Evolutionary conservation across 208 protist genomes (phyloP), one percentile per base, ranked within the genome.

Genomic region (Crithidia bombi): DNA sequence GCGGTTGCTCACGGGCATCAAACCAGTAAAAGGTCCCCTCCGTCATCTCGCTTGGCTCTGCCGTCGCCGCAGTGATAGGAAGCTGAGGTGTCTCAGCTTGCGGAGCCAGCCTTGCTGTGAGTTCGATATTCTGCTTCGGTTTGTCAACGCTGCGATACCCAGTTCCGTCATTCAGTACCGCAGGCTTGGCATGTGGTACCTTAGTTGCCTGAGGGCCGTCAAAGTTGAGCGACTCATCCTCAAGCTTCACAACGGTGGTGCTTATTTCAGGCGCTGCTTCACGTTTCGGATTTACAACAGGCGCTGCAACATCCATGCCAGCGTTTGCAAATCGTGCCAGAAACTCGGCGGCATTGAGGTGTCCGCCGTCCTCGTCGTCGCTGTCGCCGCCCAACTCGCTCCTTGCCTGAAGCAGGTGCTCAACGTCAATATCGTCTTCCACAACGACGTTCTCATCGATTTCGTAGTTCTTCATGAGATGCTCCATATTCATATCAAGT

Each of bases 1-100:
- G 71, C 15, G 79, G 78, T 62, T 96, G 85, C 70, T 98, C 92
- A 28, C 89, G 87, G 9, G 91, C 92, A 63, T 98, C 94, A 30
- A 97, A 81, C 92, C 94, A 98, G 68, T 93, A 96, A 39, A 96
- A 83, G 0, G 70, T 51, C 21, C 77, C 79, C 30, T 75, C 71
- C 21, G 59, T 66, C 56, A 64, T 46, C 35, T 52, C 64, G 4
- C 58, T 56, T 17, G 64, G 26, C 21, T 75, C 56, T 32, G 43
- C 33, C 10, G 46, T 43, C 14, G 30, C 44, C 62, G 59, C 33
- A 46, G 52, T 36, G 33, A 36, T 28, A 32, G 25, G 21, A 49
- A 41, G 11, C 19, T 46, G 62, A 19, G 32, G 19, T 2, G 36
- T 11, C 3, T 79, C 73, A 15, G n/a, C 21, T 33, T 70, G 54